Conservation (phyloP, 2,329 filamentous ascomycete genomes). For the Pseudocercospora pini-densiflorae region DNA sequence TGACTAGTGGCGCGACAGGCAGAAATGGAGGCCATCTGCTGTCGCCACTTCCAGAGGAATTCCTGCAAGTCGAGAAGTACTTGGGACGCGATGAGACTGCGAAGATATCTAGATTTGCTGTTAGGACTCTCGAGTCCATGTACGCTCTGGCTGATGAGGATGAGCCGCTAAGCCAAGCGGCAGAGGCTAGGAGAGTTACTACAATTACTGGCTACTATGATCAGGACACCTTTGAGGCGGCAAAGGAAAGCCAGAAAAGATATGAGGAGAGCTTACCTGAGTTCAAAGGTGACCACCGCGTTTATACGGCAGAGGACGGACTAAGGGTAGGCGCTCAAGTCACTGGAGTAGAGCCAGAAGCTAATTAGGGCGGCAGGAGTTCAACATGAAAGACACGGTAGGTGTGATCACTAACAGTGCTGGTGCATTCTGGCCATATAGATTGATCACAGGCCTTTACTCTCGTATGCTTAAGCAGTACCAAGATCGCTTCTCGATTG, state of each 20-base stretch:
- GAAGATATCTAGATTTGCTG: slow-evolving; percentile 25
- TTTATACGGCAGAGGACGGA: slow-evolving; percentile 21
- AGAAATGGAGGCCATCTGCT: slow-evolving; percentile 29
- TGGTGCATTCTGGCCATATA: slow-evolving; percentile 30
- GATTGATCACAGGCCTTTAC: slow-evolving; percentile 27
- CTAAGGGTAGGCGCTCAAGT: slow-evolving; percentile 7
- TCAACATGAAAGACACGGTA: slow-evolving; percentile 24
- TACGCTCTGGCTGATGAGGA: slow-evolving; percentile 18
- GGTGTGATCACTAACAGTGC: slow-evolving; percentile 28
- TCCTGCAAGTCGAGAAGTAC: slow-evolving; percentile 17
- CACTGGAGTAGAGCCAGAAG: background rate
- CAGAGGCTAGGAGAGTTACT: slow-evolving; percentile 21
- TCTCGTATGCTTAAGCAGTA: slow-evolving; percentile 23
- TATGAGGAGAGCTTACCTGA: slow-evolving; percentile 27
- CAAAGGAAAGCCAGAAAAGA: slow-evolving; percentile 14
- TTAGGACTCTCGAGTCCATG: slow-evolving; percentile 26
- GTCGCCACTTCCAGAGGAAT: slow-evolving; percentile 26
- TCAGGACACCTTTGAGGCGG: slow-evolving; percentile 19
- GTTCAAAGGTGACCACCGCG: slow-evolving; percentile 18
- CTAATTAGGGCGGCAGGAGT: slow-evolving; percentile 8
- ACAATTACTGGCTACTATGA: slow-evolving; percentile 24
- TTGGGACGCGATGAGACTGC: slow-evolving; percentile 23
- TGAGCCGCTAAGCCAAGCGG: slow-evolving; percentile 15
- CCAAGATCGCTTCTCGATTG: slow-evolving; percentile 18
- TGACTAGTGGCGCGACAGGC: slow-evolving; percentile 26